Evolutionary conservation across 2,329 filamentous ascomycete genomes (phyloP), one percentile per base, ranked within the genome.

Genomic region (Talaromyces verruculosus): DNA sequence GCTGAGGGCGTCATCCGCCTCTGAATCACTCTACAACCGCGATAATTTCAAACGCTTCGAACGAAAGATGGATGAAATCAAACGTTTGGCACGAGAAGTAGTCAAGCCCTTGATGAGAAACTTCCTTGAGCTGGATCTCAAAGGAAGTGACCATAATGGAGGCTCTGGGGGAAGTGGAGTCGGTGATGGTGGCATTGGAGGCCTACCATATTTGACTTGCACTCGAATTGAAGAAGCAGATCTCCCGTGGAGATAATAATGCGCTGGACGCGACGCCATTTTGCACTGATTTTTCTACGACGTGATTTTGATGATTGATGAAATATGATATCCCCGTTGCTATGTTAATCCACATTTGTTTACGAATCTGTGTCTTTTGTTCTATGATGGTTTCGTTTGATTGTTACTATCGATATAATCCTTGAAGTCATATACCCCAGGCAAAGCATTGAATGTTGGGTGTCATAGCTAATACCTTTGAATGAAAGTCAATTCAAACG

Each of bases 11-110:
- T 77, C 78, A 5, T 68, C 69, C 7, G 72, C 79, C 4, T 90
- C 95, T 0, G 79, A 76, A 35, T 74, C 77, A 22, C 79, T 94
- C 7, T 97, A 97, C 79, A 92, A 86, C 53, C 85, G 93, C 19
- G 93, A 97, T n/a, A 94, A 92, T 68, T 78, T 97, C 59, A 87
- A 89, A 67, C 84, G 91, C 3, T 96, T 97, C 71, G 94, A 97
- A 81, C 88, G 91, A 73, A 86, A 92, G 65, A 85, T 97, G 70
- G 92, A 97, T 67, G 93, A 97, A 81, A 83, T 97, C 64, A 97
- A 97, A 80, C 85, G 86, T 65, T 85, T 94, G 74, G 94, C 93
- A 6, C 84, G 91, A 63, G 92, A 96, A 72, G 84, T 90, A 17
- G 93, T 97, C 7, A 88, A 89, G 66, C 93, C 93, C 3, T 81